Conservation (phyloP, 176 grass and related monocot genomes). For the Alopecurus myosuroides region DNA sequence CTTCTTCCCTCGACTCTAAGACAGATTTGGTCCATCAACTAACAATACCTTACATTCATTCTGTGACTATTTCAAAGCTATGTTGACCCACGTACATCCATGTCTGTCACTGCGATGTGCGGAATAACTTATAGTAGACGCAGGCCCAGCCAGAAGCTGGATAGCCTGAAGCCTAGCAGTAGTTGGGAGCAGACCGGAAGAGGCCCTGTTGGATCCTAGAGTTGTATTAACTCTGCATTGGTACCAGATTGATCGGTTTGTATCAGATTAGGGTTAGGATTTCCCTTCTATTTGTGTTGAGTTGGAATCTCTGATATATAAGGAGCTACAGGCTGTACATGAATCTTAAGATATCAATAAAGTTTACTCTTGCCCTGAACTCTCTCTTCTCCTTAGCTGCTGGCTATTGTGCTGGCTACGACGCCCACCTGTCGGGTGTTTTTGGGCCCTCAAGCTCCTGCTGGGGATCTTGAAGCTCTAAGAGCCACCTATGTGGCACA, state of each 20-base stretch:
- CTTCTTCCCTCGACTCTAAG: background rate
- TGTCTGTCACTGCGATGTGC: background rate
- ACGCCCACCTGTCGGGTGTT: background rate
- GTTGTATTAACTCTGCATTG: background rate
- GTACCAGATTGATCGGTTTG: background rate
- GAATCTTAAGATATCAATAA: background rate
- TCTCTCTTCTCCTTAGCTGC: background rate
- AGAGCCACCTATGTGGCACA: background rate
- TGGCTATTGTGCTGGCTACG: background rate
- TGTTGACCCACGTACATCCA: background rate
- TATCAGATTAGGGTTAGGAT: background rate
- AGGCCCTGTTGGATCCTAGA: background rate
- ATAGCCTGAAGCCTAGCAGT: background rate
- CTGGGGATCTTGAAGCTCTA: background rate
- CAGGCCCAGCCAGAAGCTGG: background rate
- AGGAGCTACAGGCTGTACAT: background rate
- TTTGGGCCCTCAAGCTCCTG: background rate
- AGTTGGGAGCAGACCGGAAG: background rate
- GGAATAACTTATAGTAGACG: background rate
- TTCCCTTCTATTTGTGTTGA: background rate
- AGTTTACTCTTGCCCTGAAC: background rate
- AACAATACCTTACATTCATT: background rate
- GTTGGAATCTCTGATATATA: background rate
- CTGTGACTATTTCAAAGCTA: constrained; percentile 1
- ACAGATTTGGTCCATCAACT: background rate